phyloP scores from a whole-genome alignment of 2,329 filamentous ascomycete genomes.

The Arachnomyces sp. region DNA sequence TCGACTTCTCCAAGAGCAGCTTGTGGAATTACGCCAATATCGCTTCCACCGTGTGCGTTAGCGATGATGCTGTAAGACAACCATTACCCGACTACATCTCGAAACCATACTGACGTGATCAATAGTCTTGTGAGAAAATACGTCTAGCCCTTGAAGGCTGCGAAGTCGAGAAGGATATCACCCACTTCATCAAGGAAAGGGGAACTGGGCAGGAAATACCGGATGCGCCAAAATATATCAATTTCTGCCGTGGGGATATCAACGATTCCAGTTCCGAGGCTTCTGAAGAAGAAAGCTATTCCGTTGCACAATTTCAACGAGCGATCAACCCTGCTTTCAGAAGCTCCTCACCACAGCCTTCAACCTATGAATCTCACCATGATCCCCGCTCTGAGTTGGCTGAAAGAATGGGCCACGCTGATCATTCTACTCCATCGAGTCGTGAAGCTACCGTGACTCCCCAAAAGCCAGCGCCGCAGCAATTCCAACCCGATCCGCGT shows the following conservation, averaged over 20 bases:
- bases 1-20: constrained; percentile 96
- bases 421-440: constrained; percentile 38
- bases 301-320: constrained; percentile 88
- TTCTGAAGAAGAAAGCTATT: constrained; percentile 86
- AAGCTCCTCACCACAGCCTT: constrained; percentile 91
- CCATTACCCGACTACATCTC: neutral
- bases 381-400: constrained; percentile 70
- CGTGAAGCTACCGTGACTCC: constrained; percentile 46
- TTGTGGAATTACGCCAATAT: constrained; percentile 98
- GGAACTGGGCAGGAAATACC: constrained; percentile 97
- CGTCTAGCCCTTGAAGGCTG: constrained; percentile 86
- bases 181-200: constrained; percentile 73
- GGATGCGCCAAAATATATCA: constrained; percentile 95
- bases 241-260: constrained; percentile 78
- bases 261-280: constrained; percentile 71
- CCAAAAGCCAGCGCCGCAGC: constrained; percentile 37
- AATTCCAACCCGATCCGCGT: constrained; percentile 8
- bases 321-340: constrained; percentile 94
- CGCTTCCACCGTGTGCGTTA: constrained; percentile 92
- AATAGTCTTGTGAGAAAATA: constrained; percentile 82
- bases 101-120: constrained; percentile 3
- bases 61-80: constrained; percentile 68
- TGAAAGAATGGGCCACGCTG: constrained; percentile 56
- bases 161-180: constrained; percentile 93
- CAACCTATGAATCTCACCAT: constrained; percentile 84